Evolutionary conservation across 2,329 filamentous ascomycete species (phyloP), one percentile per base, ranked within the genome.

Genomic region (Ophiosphaerella narmari): DNA sequence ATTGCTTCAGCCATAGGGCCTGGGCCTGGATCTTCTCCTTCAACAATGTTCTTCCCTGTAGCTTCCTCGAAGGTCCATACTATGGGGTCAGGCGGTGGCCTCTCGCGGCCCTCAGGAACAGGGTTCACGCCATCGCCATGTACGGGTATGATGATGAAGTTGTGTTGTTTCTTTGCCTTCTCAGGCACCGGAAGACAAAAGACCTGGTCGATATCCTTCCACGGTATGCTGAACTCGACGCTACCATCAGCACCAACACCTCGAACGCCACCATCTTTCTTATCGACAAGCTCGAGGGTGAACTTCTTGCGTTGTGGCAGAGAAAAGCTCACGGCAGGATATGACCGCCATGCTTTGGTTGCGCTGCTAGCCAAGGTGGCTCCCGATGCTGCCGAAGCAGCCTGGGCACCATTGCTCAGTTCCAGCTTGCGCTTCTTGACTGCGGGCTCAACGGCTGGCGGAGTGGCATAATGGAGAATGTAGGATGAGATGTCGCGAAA

Each of bases 301-400:
- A 86, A 75, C 74, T 87, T 87, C 74, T 86, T 87, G 45, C 85
- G 75, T 59, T 84, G 81, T 3, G 85, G 85, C 0, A 86, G 76
- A 13, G 82, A 77, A 68, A 87, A 86, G 48, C 82, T 85, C 46
- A 85, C 74, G 57, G 86, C 83, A 48, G 64, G 54, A 32, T 68
- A 68, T 26, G 59, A 57, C 18, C 65, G 62, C 60, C 66, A 72
- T 18, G 71, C 62, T 31, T 64, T 65, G 26, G 58, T 54, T 3
- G 53, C 39, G 7, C 56, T 21, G 55, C 59, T 70, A 7, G 54
- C 48, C 29, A 72, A 54, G 18, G 51, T 62, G 16, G 58, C 59
- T 8, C 46, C 50, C n/a, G 43, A 39, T 35, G 48, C 5, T n/a
- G 48, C 31, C 16, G 52, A 37, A 13, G 57, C 63, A 31, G 63